Conservation (phyloP, 1,139 yeast species). For the Hansenula sp. region DNA sequence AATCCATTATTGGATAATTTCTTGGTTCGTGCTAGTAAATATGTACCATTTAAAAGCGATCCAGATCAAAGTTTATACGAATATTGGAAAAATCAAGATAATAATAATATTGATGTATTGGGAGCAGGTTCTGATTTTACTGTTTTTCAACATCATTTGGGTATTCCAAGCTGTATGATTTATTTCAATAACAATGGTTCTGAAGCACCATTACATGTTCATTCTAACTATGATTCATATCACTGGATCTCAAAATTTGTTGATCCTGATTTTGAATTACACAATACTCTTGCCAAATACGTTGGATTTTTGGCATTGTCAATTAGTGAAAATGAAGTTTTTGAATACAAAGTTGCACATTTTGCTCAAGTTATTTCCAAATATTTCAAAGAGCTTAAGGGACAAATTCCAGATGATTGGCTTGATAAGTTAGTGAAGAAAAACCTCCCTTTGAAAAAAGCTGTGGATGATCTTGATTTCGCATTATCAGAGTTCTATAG, state of each 20-base stretch:
- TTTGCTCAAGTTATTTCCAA: conserved; percentile 32
- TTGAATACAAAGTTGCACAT: conserved; percentile 26
- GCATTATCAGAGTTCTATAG: conserved; percentile 13
- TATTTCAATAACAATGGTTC: conserved; percentile 30
- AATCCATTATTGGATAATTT: conserved; percentile 38
- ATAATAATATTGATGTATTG: conserved; percentile 25
- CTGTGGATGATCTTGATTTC: conserved; percentile 3
- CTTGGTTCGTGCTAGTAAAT: conserved; percentile 30
- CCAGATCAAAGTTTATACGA: conserved; percentile 29
- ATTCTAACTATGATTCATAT: conserved; percentile 56
- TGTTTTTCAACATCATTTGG: conserved; percentile 45
- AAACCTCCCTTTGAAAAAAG: not conserved
- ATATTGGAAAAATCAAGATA: conserved; percentile 28
- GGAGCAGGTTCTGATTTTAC: conserved; percentile 37
- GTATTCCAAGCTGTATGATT: conserved; percentile 43
- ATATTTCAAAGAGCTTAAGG: conserved; percentile 29
- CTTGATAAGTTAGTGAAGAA: conserved; percentile 7
- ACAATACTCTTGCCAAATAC: conserved; percentile 54
- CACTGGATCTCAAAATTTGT: conserved; percentile 52
- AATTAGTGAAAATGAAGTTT: conserved; percentile 50
- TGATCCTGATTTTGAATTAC: conserved; percentile 52
- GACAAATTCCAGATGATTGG: conserved; percentile 34
- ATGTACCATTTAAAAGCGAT: conserved; percentile 27
- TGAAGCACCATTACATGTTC: conserved; percentile 45
- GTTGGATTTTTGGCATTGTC: conserved; percentile 50